These are phyloP conservation scores for Mycena olivaceomarginata DNA, from an alignment of 768 basidiomycete species.

Conservation along the genomic window DNA sequence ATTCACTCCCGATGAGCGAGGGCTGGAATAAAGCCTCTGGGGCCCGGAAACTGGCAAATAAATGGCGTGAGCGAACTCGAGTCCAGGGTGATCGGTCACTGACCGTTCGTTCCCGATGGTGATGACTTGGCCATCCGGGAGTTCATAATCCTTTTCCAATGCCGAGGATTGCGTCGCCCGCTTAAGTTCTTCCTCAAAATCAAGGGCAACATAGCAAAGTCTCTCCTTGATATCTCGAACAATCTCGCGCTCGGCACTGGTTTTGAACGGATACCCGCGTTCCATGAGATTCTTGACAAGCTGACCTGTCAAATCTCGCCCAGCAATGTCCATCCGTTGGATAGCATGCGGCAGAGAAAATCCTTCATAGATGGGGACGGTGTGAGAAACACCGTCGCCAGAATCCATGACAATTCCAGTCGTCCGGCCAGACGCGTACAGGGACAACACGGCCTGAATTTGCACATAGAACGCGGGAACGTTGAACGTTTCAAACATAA, in stretches of 20 bases:
- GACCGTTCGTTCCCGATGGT: conserved; percentile 81
- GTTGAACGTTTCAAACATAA: conserved; percentile 35
- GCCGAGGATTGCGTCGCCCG: conserved; percentile 31
- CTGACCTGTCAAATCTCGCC: conserved; percentile 77
- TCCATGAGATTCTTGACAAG: conserved; percentile 78
- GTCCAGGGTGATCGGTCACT: neutral
- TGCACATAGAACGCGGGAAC: conserved; percentile 22
- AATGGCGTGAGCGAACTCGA: neutral
- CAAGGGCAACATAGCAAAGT: conserved; percentile 64
- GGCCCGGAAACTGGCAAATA: conserved; percentile 67
- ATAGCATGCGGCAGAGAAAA: conserved; percentile 82
- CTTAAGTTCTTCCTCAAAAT: conserved; percentile 49
- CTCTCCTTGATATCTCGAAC: conserved; percentile 89
- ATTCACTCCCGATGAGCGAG: conserved; percentile 77
- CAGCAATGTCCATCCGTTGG: conserved; percentile 77
- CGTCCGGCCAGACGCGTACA: conserved; percentile 23
- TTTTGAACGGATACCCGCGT: conserved; percentile 86
- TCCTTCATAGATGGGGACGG: conserved; percentile 62
- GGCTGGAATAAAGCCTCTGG: conserved; percentile 86
- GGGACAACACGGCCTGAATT: conserved; percentile 17
- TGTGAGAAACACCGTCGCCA: conserved; percentile 25
- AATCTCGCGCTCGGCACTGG: conserved; percentile 83
- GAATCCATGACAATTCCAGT: conserved; percentile 27
- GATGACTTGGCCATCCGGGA: conserved; percentile 70
- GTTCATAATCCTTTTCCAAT: conserved; percentile 29